Evolutionary conservation across 73 alveolate species (phyloP).

Genomic region (Blepharisma stoltei): DNA sequence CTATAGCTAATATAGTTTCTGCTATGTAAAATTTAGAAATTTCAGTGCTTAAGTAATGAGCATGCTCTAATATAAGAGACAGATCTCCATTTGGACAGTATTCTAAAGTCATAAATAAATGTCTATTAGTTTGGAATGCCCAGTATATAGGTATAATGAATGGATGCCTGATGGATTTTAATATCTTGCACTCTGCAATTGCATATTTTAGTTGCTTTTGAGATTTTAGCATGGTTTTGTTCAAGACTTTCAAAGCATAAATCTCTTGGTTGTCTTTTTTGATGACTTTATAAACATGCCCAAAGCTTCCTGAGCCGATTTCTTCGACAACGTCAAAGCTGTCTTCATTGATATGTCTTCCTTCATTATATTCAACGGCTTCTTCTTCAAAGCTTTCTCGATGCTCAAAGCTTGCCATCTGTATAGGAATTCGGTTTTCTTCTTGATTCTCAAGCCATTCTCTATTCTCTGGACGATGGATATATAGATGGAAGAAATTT

Average conservation of each 20-base stretch:
- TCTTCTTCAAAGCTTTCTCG: background rate
- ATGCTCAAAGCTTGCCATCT: background rate
- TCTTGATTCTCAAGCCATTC: background rate
- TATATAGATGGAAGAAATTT: background rate
- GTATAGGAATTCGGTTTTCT: background rate
- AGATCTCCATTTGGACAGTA: conserved; percentile 66
- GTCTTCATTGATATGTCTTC: background rate
- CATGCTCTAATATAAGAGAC: conserved; percentile 40
- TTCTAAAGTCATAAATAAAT: conserved; percentile 55
- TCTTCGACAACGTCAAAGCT: conserved; percentile 29
- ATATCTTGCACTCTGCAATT: conserved; percentile 36
- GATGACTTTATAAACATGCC: conserved; percentile 34
- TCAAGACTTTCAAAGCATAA: conserved; percentile 83
- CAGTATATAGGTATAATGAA: conserved; percentile 43
- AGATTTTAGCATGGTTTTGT: conserved; percentile 72
- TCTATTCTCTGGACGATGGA: background rate
- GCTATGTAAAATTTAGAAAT: conserved; percentile 58
- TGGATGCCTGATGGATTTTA: conserved; percentile 56
- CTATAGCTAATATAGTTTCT: conserved; percentile 60
- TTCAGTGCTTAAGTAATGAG: conserved; percentile 40
- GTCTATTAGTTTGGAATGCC: conserved; percentile 55
- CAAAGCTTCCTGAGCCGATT: conserved; percentile 37
- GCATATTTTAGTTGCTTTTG: conserved; percentile 57
- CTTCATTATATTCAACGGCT: background rate
- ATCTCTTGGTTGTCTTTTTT: conserved; percentile 25